A percentile compares a stretch with the other conserved stretches of the same genome.
Evolutionary conservation across 306 rosid genomes (phyloP).

Genomic region (Prunus mume): DNA sequence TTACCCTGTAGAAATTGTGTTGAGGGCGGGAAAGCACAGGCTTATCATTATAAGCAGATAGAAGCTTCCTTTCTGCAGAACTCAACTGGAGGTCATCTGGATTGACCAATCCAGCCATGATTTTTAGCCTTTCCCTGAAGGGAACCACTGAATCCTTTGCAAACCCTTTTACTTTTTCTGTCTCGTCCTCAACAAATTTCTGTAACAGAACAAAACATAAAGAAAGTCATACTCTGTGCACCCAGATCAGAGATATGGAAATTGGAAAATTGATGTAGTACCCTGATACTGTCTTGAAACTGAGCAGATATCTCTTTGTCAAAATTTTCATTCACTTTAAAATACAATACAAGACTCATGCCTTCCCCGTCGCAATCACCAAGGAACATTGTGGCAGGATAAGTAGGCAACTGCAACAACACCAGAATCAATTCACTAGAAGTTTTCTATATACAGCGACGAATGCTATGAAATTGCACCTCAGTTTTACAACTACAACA

Average conservation of each 20-base stretch:
- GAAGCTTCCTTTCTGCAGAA: constrained; percentile 73
- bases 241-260: neutral
- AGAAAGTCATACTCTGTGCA: neutral
- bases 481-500: neutral
- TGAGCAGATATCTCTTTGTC: constrained; percentile 57
- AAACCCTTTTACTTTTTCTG: constrained; percentile 72
- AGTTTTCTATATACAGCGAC: neutral
- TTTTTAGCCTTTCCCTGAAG: constrained; percentile 79
- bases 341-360: constrained; percentile 85
- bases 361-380: constrained; percentile 87
- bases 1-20: constrained; percentile 71
- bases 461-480: too few relatives aligned
- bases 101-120: constrained; percentile 75
- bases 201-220: constrained; percentile 30
- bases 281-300: constrained; percentile 62
- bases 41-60: constrained; percentile 75
- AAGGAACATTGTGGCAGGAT: constrained; percentile 70
- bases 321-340: constrained; percentile 61
- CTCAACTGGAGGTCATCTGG: constrained; percentile 72
- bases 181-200: constrained; percentile 71
- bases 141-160: constrained; percentile 55
- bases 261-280: constrained; percentile 14
- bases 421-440: constrained; percentile 2
- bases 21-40: constrained; percentile 97
- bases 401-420: constrained; percentile 66